Conservation (phyloP, 2,329 filamentous ascomycete genomes). For the Paecilomyces formosus region DNA sequence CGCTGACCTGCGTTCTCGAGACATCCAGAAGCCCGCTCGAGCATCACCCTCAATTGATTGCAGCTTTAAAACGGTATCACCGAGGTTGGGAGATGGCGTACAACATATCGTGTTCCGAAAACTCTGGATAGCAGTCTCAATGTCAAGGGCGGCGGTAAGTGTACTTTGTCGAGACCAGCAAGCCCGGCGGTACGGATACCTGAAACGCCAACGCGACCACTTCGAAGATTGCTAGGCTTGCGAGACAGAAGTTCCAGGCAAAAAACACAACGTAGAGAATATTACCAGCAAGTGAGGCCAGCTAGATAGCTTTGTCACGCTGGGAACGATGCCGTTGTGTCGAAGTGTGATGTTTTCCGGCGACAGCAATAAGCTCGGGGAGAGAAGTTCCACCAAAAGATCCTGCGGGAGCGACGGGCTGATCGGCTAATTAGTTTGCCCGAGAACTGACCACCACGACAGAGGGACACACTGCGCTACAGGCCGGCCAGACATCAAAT, state of each 20-base stretch:
- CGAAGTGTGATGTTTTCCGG: neutral
- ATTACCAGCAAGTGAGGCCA: neutral
- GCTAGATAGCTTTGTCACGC: neutral
- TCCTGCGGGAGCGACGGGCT: constrained; percentile 17
- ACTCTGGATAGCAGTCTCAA: neutral
- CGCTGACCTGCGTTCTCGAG: constrained; percentile 43
- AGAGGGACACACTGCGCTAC: neutral
- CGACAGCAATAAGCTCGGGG: neutral
- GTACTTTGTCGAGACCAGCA: neutral
- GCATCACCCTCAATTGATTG: constrained; percentile 35
- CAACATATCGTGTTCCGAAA: constrained; percentile 18
- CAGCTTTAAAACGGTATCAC: constrained; percentile 19
- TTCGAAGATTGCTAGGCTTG: neutral
- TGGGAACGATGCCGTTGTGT: neutral
- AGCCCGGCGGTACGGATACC: neutral
- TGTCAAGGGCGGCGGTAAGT: neutral
- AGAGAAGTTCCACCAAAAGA: constrained; percentile 8
- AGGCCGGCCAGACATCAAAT: neutral
- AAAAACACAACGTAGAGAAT: neutral
- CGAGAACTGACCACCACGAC: constrained; percentile 18
- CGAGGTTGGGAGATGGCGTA: constrained; percentile 11
- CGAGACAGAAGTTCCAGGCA: neutral
- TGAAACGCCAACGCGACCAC: neutral
- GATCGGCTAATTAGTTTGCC: constrained; percentile 24
- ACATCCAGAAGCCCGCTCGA: constrained; percentile 44